Conservation (phyloP, 306 rosid species). For the Begonia peltatifolia region DNA sequence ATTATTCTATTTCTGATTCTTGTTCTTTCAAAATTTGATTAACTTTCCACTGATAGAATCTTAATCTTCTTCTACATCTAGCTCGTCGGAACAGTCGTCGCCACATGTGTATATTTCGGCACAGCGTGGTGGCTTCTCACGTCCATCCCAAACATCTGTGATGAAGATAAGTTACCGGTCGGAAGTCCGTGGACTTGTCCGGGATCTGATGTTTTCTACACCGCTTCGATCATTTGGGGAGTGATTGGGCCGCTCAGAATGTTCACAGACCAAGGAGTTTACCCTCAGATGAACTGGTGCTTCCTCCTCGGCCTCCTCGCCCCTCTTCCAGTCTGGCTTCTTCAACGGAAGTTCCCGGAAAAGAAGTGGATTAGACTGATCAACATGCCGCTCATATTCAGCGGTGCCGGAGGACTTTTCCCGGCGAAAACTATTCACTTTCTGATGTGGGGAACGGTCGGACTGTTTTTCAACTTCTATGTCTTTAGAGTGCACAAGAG, state of each 20-base stretch:
- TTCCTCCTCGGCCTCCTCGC: slow-evolving; percentile 24
- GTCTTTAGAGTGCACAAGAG: slow-evolving; percentile 17
- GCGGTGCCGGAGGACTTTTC: slow-evolving; percentile 11
- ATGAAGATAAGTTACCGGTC: slow-evolving; percentile 10
- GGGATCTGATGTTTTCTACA: slow-evolving; percentile 26
- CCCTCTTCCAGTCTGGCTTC: slow-evolving; percentile 24
- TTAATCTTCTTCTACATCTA: slow-evolving; percentile 3
- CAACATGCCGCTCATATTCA: slow-evolving; percentile 18
- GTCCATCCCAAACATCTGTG: slow-evolving; percentile 20
- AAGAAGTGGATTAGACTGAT: slow-evolving; percentile 20
- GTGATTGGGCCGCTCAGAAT: slow-evolving; percentile 25
- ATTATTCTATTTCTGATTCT: neutral
- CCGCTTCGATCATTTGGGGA: slow-evolving; percentile 37
- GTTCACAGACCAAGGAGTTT: slow-evolving; percentile 21
- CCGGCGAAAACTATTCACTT: slow-evolving; percentile 19
- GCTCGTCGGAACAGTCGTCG: slow-evolving; percentile 30
- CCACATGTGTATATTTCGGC: slow-evolving; percentile 26
- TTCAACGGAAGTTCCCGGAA: slow-evolving; percentile 15
- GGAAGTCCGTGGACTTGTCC: slow-evolving; percentile 52
- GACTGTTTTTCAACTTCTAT: slow-evolving; percentile 21
- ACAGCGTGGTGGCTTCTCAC: slow-evolving; percentile 42
- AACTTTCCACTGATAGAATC: too few species aligned
- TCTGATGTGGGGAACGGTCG: slow-evolving; percentile 20
- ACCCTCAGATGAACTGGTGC: slow-evolving; percentile 32
- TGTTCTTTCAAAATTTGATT: too few species aligned